These are phyloP conservation scores for Hanseniaspora valbyensis DNA, from an alignment of 805 yeast genomes.

Conservation along the genomic window DNA sequence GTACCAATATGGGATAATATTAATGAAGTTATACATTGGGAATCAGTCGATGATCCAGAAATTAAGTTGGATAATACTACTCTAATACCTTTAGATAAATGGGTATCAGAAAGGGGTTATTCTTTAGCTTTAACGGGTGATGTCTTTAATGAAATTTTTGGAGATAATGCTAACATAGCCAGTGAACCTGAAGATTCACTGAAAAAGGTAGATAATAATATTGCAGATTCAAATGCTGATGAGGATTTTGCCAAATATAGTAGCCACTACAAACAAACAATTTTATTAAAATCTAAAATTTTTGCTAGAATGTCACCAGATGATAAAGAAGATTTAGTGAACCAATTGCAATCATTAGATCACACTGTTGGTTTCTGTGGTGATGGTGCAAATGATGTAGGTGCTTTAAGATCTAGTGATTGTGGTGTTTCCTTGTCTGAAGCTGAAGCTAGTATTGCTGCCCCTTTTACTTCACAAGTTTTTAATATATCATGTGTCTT, in stretches of 20 bases:
- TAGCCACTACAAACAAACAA: constrained; percentile 37
- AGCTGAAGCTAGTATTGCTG: constrained; percentile 98
- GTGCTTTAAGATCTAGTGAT: constrained; percentile 95
- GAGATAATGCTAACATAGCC: constrained; percentile 24
- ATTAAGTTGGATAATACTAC: constrained; percentile 53
- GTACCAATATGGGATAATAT: constrained; percentile 49
- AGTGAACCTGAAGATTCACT: not conserved
- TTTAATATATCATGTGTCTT: constrained; percentile 90
- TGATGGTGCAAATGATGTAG: constrained; percentile 99
- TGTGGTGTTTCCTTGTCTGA: constrained; percentile 93
- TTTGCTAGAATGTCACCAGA: constrained; percentile 99
- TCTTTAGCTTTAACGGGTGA: constrained; percentile 87
- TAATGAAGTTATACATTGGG: constrained; percentile 41
- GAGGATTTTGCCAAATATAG: constrained; percentile 19
- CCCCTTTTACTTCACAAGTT: constrained; percentile 85
- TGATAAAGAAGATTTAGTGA: constrained; percentile 92
- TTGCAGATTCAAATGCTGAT: not conserved
- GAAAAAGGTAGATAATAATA: constrained; percentile 3
- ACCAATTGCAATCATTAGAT: constrained; percentile 69
- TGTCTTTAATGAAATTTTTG: constrained; percentile 66
- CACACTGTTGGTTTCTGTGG: constrained; percentile 97
- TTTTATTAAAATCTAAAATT: constrained; percentile 62
- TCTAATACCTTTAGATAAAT: constrained; percentile 34
- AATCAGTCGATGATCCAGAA: constrained; percentile 51
- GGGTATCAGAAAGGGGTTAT: constrained; percentile 34